phyloP scores from a whole-genome alignment of 139 green algal species.

The Dunaliella sp. region DNA sequence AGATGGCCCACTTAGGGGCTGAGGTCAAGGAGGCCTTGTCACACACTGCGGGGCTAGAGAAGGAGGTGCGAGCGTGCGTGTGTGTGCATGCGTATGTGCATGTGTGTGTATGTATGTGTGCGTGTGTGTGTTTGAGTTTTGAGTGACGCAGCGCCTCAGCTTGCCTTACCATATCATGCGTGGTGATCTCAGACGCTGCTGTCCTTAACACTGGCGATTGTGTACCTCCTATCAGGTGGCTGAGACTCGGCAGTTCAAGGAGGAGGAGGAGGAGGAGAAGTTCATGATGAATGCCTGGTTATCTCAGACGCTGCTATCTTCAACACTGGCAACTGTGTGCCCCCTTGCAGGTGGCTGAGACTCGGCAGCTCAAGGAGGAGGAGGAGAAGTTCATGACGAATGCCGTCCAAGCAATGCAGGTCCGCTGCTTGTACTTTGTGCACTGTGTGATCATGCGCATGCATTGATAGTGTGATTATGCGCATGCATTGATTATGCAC shows the following conservation, averaged over 20 bases:
- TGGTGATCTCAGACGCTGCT: too few relatives aligned
- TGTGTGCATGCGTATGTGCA: too few relatives aligned
- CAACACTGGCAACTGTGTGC: neutral
- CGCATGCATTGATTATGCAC: too few relatives aligned
- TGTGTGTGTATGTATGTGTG: too few relatives aligned
- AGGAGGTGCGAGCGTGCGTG: slow-evolving; percentile 31
- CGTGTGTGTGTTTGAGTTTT: too few relatives aligned
- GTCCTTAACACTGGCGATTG: too few relatives aligned
- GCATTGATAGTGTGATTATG: too few relatives aligned
- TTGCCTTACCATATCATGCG: neutral
- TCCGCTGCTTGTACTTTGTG: too few relatives aligned
- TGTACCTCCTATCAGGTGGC: slow-evolving; percentile 41
- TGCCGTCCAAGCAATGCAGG: slow-evolving; percentile 22
- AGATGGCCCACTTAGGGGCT: neutral
- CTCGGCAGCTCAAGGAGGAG: slow-evolving; percentile 65
- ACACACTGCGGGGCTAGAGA: slow-evolving; percentile 3
- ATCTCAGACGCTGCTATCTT: too few relatives aligned
- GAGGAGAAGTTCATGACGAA: slow-evolving; percentile 41
- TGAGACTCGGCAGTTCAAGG: slow-evolving; percentile 61
- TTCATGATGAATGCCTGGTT: slow-evolving; percentile 22
- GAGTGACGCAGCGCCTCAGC: neutral
- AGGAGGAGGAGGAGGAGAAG: slow-evolving; percentile 51
- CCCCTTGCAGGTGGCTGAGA: slow-evolving; percentile 52
- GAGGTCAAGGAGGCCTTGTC: slow-evolving; percentile 1
- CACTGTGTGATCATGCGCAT: too few relatives aligned